A percentile compares a stretch with the other conserved stretches of the same genome.
phyloP scores from a whole-genome alignment of 2,329 filamentous ascomycete species.

The Colletotrichum tropicale region DNA sequence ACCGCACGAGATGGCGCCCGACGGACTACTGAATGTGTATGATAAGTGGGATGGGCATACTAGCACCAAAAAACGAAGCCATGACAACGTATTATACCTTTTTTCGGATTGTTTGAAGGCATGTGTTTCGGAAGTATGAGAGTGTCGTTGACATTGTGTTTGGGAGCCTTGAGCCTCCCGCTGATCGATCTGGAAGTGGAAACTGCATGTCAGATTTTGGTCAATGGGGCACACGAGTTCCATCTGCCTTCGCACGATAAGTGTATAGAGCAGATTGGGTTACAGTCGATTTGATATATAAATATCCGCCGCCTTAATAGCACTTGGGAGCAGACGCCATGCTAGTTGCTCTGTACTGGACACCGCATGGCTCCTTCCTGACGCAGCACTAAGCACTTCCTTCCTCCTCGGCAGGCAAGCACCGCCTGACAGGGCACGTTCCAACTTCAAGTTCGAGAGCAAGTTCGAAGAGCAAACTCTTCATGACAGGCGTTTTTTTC shows the following conservation, averaged over 20 bases:
- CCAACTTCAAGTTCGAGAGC: not conserved
- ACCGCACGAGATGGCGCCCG: slow-evolving; percentile 35
- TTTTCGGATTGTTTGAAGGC: not conserved
- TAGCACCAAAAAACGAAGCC: not conserved
- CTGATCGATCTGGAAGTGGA: not conserved
- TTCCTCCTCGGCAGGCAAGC: not conserved
- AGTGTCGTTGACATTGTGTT: not conserved
- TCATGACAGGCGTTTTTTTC: not conserved
- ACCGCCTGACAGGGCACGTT: not conserved
- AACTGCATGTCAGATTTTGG: not conserved
- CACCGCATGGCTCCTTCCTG: not conserved
- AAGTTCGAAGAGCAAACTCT: not conserved
- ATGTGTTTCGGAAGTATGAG: not conserved
- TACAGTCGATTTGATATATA: not conserved
- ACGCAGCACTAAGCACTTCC: not conserved
- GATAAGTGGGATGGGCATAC: not conserved
- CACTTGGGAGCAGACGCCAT: not conserved
- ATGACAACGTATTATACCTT: not conserved
- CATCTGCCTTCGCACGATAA: not conserved
- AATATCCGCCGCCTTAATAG: not conserved
- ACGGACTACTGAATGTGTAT: slow-evolving; percentile 7
- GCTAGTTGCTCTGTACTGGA: not conserved
- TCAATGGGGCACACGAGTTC: not conserved
- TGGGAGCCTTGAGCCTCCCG: not conserved
- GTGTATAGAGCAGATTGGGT: not conserved